These are phyloP conservation scores for Fistulifera pelliculosa DNA, from an alignment of 108 stramenopile species.

Conservation along the genomic window DNA sequence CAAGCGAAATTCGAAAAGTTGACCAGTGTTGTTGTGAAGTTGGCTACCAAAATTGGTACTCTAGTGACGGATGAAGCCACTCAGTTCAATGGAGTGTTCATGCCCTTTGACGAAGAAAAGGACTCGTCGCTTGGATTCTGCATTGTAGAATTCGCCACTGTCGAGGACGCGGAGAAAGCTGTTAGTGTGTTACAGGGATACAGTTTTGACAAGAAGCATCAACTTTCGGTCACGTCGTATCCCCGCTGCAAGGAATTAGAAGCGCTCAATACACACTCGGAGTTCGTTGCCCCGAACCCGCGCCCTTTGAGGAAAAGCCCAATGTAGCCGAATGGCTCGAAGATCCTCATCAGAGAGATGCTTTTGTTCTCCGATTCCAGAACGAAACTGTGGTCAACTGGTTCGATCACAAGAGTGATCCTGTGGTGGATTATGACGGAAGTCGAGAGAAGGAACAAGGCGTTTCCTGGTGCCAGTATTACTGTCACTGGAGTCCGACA, in stretches of 20 bases:
- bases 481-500: constrained; percentile 90
- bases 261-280: constrained; percentile 33
- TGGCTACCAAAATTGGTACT: constrained; percentile 57
- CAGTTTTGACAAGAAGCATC: constrained; percentile 90
- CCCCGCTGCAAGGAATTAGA: constrained; percentile 51
- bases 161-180: constrained; percentile 86
- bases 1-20: constrained; percentile 72
- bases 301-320: constrained; percentile 76
- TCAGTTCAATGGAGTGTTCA: constrained; percentile 42
- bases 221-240: constrained; percentile 61
- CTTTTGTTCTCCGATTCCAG: constrained; percentile 87
- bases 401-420: constrained; percentile 74
- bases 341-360: constrained; percentile 87
- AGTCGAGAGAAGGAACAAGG: constrained; percentile 93
- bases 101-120: constrained; percentile 55
- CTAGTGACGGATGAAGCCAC: constrained; percentile 39
- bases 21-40: constrained; percentile 60
- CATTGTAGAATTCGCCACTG: constrained; percentile 84
- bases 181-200: constrained; percentile 87
- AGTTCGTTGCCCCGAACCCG: constrained; percentile 71
- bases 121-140: constrained; percentile 78
- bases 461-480: constrained; percentile 87
- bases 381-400: constrained; percentile 89
- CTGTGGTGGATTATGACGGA: constrained; percentile 89
- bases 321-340: constrained; percentile 87